Evolutionary conservation across 345 rosid genomes (phyloP).

Genomic region (Citrus mangshanensis): DNA sequence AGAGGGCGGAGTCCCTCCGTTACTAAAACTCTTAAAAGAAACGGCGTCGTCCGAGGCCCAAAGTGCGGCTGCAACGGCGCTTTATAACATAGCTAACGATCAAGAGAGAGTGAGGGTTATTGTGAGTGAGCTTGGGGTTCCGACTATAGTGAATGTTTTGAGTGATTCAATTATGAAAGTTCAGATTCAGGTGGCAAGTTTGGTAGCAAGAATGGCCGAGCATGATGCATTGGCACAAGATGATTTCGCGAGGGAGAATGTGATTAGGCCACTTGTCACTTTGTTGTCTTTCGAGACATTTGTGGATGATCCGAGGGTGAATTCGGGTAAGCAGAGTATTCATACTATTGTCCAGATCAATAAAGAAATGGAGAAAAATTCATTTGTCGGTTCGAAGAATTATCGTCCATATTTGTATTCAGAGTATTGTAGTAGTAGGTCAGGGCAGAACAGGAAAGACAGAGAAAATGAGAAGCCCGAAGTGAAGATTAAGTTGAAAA

Average conservation of each 20-base stretch:
- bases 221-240: slow-evolving; percentile 60
- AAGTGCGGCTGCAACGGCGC: slow-evolving; percentile 52
- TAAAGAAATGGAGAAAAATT: slow-evolving; percentile 48
- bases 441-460: slow-evolving; percentile 47
- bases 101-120: slow-evolving; percentile 61
- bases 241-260: slow-evolving; percentile 85
- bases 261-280: slow-evolving; percentile 73
- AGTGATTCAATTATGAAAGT: slow-evolving; percentile 67
- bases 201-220: slow-evolving; percentile 85
- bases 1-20: slow-evolving; percentile 75
- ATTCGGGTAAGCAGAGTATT: slow-evolving; percentile 58
- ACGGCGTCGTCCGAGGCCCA: slow-evolving; percentile 59
- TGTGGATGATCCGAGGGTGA: slow-evolving; percentile 40
- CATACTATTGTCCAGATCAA: slow-evolving; percentile 75
- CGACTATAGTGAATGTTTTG: slow-evolving; percentile 57
- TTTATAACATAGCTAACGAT: slow-evolving; percentile 48
- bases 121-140: slow-evolving; percentile 55
- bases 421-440: slow-evolving; percentile 34
- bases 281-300: slow-evolving; percentile 64
- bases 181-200: slow-evolving; percentile 53
- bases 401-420: slow-evolving; percentile 43
- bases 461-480: slow-evolving; percentile 74
- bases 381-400: slow-evolving; percentile 20
- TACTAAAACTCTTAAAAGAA: slow-evolving; percentile 69
- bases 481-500: slow-evolving; percentile 59